phyloP scores from a whole-genome alignment of 805 yeast genomes.

The Starmerella khaoyaiensis region DNA sequence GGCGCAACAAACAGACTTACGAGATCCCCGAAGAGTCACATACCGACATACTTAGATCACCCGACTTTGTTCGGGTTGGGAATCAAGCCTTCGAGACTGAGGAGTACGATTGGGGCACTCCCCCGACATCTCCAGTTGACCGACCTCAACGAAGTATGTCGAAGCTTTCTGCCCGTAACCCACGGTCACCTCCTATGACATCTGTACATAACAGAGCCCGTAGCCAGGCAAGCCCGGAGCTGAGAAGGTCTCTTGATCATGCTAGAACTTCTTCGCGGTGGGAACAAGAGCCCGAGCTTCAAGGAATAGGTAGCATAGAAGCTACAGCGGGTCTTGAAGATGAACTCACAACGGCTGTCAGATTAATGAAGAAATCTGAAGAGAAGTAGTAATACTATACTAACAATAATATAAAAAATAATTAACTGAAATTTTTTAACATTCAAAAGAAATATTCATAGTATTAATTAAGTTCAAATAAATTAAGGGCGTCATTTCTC shows the following conservation, averaged over 20 bases:
- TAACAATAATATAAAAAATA: not conserved
- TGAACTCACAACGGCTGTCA: constrained; percentile 28
- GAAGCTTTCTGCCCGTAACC: not conserved
- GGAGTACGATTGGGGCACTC: constrained; percentile 16
- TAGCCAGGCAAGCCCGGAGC: constrained; percentile 10
- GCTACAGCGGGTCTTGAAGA: constrained; percentile 22
- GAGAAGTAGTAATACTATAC: not conserved
- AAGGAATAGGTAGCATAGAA: constrained; percentile 17
- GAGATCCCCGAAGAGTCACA: constrained; percentile 19
- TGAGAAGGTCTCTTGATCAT: constrained; percentile 23
- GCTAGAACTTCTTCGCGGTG: constrained; percentile 20
- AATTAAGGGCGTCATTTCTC: not conserved
- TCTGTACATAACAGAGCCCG: constrained; percentile 16
- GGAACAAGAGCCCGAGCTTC: constrained; percentile 20
- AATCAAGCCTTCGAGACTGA: constrained; percentile 12
- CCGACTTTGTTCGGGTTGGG: constrained; percentile 21
- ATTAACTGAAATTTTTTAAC: not conserved
- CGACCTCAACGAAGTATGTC: constrained; percentile 1
- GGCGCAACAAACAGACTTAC: constrained; percentile 15
- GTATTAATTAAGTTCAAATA: not conserved
- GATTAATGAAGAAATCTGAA: constrained; percentile 20
- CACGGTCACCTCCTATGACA: not conserved
- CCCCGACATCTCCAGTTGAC: constrained; percentile 1
- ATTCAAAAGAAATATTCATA: not conserved
- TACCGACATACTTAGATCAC: constrained; percentile 18